Evolutionary conservation across 2,329 filamentous ascomycete species (phyloP), one percentile per base, ranked within the genome.

Genomic region (Fonsecaea pedrosoi): DNA sequence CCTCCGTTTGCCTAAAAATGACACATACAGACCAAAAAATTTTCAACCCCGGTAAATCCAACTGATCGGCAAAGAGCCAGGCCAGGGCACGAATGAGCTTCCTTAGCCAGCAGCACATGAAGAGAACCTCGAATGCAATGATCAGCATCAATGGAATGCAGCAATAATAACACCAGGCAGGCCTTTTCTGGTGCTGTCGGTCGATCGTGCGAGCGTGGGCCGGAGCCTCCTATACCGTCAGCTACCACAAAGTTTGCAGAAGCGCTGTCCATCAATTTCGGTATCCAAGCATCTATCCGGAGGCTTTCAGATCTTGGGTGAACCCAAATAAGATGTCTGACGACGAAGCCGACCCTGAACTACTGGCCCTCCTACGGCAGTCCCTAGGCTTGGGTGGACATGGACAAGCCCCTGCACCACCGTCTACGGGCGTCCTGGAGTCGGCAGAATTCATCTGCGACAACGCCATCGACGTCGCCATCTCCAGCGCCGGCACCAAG

Each of bases 391-490:
- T 90, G 61, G 86, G 48, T 18, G 18, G 34, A 54, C 34, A 58
- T 15, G 45, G 37, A 38, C 21, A 53, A 3, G 34, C 87, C 61
- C 78, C 84, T 55, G 85, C 77, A 4, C 80, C 89, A 25, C 86
- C 90, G 21, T 91, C 94, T 73, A 96, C 92, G 5, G 91, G 89
- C 59, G 93, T 98, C 48, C 86, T 98, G 4, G 84, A 92, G 70
- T 86, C 89, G 69, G 94, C 94, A 54, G 89, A 96, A 78, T 92
- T 90, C 80, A 89, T 98, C 74, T 96, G 91, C 80, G 89, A 97
- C 81, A 95, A 97, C 79, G 87, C 92, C 70, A 93, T 97, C 76
- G 95, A 99, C 77, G 92, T 99, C 38, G 92, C 92, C 10, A 83
- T 99, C 53, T 91, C 94, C 75, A 93, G 94, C 83, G 85, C 87